Evolutionary conservation across 2,329 filamentous ascomycete genomes (phyloP).

Genomic region (Cordyceps fumosorosea): DNA sequence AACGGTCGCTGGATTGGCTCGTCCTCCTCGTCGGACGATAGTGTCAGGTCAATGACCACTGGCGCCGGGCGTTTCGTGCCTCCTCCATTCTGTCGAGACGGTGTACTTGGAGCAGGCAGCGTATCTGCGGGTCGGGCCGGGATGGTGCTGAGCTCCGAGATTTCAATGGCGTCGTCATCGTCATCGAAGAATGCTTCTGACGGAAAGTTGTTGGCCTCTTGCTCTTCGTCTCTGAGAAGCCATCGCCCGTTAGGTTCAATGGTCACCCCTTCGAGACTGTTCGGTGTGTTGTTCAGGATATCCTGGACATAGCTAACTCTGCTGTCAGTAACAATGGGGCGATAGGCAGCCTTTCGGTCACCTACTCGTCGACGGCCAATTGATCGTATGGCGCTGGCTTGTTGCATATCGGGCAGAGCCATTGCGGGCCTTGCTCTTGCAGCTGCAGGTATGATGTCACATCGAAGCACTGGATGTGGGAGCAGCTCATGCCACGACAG

Average conservation of each 20-base stretch:
- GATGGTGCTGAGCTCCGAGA: constrained; percentile 35
- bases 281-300: constrained; percentile 68
- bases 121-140: not conserved
- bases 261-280: constrained; percentile 72
- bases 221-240: constrained; percentile 36
- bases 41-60: constrained; percentile 53
- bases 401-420: constrained; percentile 92
- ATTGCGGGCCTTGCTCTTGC: constrained; percentile 93
- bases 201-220: constrained; percentile 24
- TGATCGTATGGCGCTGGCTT: constrained; percentile 74
- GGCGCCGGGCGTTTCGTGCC: constrained; percentile 43
- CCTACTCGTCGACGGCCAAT: constrained; percentile 80
- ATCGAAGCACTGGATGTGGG: constrained; percentile 93
- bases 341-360: constrained; percentile 12
- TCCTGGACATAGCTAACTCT: constrained; percentile 69
- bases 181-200: constrained; percentile 25
- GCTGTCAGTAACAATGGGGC: constrained; percentile 14
- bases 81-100: constrained; percentile 27
- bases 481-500: constrained; percentile 72
- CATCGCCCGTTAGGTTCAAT: constrained; percentile 84
- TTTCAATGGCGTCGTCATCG: constrained; percentile 42
- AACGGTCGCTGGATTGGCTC: constrained; percentile 37
- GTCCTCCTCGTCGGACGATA: constrained; percentile 50
- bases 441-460: constrained; percentile 85
- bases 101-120: constrained; percentile 30